Percentiles rank a stretch among this genome's conserved stretches.
Conservation (phyloP, 1,284 basidiomycete species). For the Ganoderma boninense region DNA sequence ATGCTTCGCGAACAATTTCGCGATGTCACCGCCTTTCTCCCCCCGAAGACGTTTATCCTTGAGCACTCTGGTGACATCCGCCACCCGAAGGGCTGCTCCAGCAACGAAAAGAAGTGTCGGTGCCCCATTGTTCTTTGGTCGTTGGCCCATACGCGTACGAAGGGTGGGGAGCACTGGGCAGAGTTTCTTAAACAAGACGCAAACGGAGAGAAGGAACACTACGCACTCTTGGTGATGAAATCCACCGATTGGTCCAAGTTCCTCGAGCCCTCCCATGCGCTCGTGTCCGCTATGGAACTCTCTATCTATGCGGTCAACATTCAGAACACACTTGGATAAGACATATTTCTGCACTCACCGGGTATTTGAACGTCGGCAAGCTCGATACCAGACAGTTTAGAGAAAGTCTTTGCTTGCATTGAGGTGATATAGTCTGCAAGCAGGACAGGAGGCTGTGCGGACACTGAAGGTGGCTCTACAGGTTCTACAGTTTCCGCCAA, state of each 20-base stretch:
- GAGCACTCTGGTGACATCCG: slow-evolving; percentile 76
- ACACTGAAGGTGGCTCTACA: slow-evolving; percentile 55
- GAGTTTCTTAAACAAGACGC: slow-evolving; percentile 1
- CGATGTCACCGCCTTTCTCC: slow-evolving; percentile 83
- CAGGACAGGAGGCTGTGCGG: slow-evolving; percentile 60
- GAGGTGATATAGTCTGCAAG: slow-evolving; percentile 68
- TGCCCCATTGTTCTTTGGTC: slow-evolving; percentile 76
- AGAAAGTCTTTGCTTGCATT: slow-evolving; percentile 71
- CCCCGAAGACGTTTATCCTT: slow-evolving; percentile 73
- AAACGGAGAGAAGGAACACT: slow-evolving; percentile 11
- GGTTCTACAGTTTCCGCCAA: slow-evolving; percentile 54
- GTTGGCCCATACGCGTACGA: slow-evolving; percentile 72
- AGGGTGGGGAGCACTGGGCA: slow-evolving; percentile 72
- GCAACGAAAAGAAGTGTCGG: slow-evolving; percentile 83
- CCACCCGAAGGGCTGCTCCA: slow-evolving; percentile 81
- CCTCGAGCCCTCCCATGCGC: slow-evolving; percentile 71
- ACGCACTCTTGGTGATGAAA: slow-evolving; percentile 76
- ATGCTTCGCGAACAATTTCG: slow-evolving; percentile 88
- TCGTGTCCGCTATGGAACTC: slow-evolving; percentile 76
- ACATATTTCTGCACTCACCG: slow-evolving; percentile 55
- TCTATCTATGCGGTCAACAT: slow-evolving; percentile 65
- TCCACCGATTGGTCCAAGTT: slow-evolving; percentile 72
- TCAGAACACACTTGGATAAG: slow-evolving; percentile 43
- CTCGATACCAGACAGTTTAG: slow-evolving; percentile 73
- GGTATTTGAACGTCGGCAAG: slow-evolving; percentile 77